phyloP scores from a whole-genome alignment of 2,329 filamentous ascomycete genomes.

The Aureobasidium musti region DNA sequence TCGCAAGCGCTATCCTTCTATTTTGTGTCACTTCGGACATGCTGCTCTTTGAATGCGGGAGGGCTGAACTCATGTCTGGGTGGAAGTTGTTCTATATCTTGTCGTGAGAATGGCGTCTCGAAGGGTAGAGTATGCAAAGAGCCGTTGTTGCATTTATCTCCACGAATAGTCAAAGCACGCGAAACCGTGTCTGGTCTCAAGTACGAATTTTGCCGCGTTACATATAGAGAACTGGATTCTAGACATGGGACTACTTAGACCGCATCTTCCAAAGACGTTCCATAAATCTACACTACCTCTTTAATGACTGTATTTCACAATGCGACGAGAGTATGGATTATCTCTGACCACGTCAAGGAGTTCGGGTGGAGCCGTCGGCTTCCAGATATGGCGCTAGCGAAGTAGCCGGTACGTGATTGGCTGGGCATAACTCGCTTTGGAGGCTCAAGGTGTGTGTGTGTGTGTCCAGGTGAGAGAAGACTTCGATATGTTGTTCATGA shows the following conservation, averaged over 20 bases:
- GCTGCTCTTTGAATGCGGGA: neutral
- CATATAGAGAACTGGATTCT: neutral
- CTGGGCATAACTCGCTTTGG: constrained; percentile 26
- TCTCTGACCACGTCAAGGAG: constrained; percentile 14
- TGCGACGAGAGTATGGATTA: neutral
- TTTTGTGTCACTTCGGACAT: neutral
- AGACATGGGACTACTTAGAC: too few species aligned
- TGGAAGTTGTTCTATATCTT: too few species aligned
- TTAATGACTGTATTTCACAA: too few species aligned
- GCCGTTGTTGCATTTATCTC: constrained; percentile 27
- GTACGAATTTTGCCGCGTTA: neutral
- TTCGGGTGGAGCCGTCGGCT: constrained; percentile 24
- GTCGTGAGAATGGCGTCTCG: neutral
- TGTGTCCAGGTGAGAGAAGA: constrained; percentile 26
- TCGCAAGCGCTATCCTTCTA: neutral
- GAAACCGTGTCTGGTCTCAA: neutral
- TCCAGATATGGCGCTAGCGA: constrained; percentile 16
- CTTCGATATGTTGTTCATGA: constrained; percentile 26
- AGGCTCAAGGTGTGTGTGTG: constrained; percentile 28
- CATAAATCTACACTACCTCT: neutral
- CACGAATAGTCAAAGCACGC: constrained; percentile 7
- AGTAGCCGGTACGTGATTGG: constrained; percentile 16
- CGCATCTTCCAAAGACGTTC: fast-evolving
- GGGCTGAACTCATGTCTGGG: neutral
- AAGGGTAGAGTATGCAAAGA: neutral